Base-by-base conservation (phyloP, 1,139 yeast genomes). In the Lodderomyces parapsilosis region DNA sequence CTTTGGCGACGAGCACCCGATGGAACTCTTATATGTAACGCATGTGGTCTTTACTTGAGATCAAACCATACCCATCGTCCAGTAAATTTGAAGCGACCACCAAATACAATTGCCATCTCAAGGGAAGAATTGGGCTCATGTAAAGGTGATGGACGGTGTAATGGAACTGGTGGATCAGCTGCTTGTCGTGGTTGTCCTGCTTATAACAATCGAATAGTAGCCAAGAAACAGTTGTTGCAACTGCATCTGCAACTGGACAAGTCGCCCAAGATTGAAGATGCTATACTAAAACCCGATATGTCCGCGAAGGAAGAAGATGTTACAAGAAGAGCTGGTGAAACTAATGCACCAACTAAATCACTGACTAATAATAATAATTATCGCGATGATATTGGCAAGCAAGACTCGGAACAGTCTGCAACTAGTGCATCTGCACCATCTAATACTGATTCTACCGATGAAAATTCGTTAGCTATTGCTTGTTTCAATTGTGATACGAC, bases 141-240 rank as follows among this genome's bases (percentile, higher is more conserved):
- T 56, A 80, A 83, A 46, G 96, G 96, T 9, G 88, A 85, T 54
- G 95, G 95, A 5, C 74, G 82, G 49, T 87, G 96, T 61, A 86
- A 86, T 55, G 96, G 96, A 1, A 86, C 93, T 1, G 96, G 96
- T 4, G 96, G 96, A 1, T 67, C 90, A 2, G 76, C 76, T 3
- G 89, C 89, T 1, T 87, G 96, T 59, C 74, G 81, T 50, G 90
- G 91, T 4, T 87, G 96, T 58, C 94, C 95, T 1, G 90, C 93
- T 3, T 86, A 63, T 58, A 86, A 86, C 57, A 87, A 87, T 63
- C 71, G 94, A 43, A 71, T 82, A 35, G 72, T 76, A 25, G 56
- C 59, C 45, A 60, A 45, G 49, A 56, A 51, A 46, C 18, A 14
- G 28, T 42, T 23, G 44, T 33, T 47, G n/a, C n/a, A n/a, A n/a